phyloP scores from a whole-genome alignment of 805 yeast genomes.

The Candida germanica region DNA sequence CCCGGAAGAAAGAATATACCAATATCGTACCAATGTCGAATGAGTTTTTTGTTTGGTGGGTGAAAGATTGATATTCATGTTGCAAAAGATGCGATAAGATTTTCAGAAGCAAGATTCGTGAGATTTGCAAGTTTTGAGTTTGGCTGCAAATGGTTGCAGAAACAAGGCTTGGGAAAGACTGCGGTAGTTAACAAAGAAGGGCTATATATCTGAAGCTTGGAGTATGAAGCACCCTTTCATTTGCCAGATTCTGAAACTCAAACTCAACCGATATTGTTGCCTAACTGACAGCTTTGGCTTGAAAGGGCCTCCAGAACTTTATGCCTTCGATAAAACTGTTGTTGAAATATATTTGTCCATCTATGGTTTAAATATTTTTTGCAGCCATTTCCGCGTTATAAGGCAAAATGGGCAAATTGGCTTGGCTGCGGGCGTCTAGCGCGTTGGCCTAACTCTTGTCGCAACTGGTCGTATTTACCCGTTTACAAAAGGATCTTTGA shows the following conservation, averaged over 20 bases:
- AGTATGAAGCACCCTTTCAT: too few relatives aligned
- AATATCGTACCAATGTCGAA: neutral
- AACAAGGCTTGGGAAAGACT: too few relatives aligned
- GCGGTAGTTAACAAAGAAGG: too few relatives aligned
- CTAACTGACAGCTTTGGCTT: too few relatives aligned
- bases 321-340: too few relatives aligned
- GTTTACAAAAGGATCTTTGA: slow-evolving; percentile 28
- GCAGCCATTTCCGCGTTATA: too few relatives aligned
- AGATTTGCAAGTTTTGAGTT: too few relatives aligned
- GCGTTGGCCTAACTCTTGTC: slow-evolving; percentile 29
- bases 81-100: neutral
- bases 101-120: neutral
- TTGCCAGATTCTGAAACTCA: neutral
- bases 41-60: neutral
- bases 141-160: slow-evolving; percentile 1
- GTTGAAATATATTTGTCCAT: too few relatives aligned
- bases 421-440: slow-evolving; percentile 8
- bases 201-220: too few relatives aligned
- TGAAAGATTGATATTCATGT: too few relatives aligned
- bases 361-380: too few relatives aligned
- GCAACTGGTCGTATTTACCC: slow-evolving; percentile 49
- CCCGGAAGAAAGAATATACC: slow-evolving; percentile 13
- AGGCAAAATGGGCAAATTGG: neutral
- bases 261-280: neutral
- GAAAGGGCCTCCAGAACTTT: too few relatives aligned